phyloP scores from a whole-genome alignment of 805 yeast species.

The Candida orba region DNA sequence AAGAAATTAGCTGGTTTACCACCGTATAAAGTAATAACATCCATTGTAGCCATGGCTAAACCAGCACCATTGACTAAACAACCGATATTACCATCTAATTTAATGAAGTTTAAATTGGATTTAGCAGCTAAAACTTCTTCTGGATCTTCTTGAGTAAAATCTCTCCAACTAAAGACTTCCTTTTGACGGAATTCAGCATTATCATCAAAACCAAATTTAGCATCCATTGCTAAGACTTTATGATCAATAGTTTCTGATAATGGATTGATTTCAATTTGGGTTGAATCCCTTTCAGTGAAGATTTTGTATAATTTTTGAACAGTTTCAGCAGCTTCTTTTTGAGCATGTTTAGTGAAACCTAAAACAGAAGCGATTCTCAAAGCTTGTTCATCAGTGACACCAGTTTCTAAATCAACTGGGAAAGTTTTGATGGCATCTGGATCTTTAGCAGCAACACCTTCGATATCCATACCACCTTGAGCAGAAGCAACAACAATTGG shows the following conservation, averaged over 20 bases:
- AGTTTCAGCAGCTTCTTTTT: constrained; percentile 81
- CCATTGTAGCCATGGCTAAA: constrained; percentile 99
- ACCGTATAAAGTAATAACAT: constrained; percentile 94
- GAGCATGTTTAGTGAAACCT: constrained; percentile 74
- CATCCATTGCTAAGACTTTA: constrained; percentile 96
- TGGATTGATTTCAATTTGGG: constrained; percentile 98
- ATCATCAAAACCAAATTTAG: constrained; percentile 97
- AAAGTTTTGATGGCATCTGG: constrained; percentile 91
- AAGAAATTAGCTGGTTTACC: constrained; percentile 99
- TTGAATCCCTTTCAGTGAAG: constrained; percentile 87
- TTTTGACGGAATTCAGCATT: constrained; percentile 92
- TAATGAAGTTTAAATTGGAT: constrained; percentile 90
- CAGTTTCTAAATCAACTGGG: constrained; percentile 67
- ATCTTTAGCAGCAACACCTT: constrained; percentile 89
- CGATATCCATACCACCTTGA: constrained; percentile 99
- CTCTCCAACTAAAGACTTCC: constrained; percentile 96
- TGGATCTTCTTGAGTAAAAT: constrained; percentile 94
- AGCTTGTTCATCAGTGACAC: constrained; percentile 76
- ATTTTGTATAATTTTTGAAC: constrained; percentile 83
- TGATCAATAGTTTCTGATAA: constrained; percentile 87
- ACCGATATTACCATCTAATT: constrained; percentile 97
- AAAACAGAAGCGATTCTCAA: constrained; percentile 67
- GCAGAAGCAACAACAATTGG: constrained; percentile 94
- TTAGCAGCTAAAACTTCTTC: constrained; percentile 91
- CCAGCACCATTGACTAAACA: constrained; percentile 99